phyloP scores from a whole-genome alignment of 2,329 filamentous ascomycete species.

The Talaromyces sp. region DNA sequence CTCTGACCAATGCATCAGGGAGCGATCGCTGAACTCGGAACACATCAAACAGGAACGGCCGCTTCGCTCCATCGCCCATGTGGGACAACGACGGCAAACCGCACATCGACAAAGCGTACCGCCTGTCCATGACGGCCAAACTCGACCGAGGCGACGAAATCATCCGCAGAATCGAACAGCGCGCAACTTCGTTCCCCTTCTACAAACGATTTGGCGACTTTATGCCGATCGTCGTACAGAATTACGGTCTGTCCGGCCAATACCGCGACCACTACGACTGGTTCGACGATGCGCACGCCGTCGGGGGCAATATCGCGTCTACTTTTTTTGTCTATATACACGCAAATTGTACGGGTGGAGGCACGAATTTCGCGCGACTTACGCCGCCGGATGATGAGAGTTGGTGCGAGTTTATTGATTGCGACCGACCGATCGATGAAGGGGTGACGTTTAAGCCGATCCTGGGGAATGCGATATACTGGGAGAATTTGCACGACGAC shows the following conservation, averaged over 20 bases:
- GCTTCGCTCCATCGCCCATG: conserved; percentile 42
- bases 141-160: conserved; percentile 32
- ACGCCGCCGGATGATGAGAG: conserved; percentile 33
- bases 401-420: conserved; percentile 49
- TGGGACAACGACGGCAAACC: conserved; percentile 18
- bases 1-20: not conserved
- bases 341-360: conserved; percentile 43
- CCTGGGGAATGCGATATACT: conserved; percentile 49
- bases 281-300: conserved; percentile 42
- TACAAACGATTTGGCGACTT: conserved; percentile 33
- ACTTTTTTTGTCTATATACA: conserved; percentile 51
- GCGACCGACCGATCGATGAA: conserved; percentile 47
- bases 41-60: conserved; percentile 35
- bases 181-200: conserved; percentile 44
- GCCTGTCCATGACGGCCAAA: conserved; percentile 28
- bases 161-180: conserved; percentile 48
- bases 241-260: conserved; percentile 44
- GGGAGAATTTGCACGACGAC: conserved; percentile 46
- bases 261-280: conserved; percentile 54
- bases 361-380: conserved; percentile 50
- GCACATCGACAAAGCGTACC: conserved; percentile 23
- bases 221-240: conserved; percentile 50
- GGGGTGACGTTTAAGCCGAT: conserved; percentile 50
- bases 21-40: not conserved
- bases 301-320: conserved; percentile 46